phyloP scores from a whole-genome alignment of 352 stramenopile species.

The Phytophthora cactorum region DNA sequence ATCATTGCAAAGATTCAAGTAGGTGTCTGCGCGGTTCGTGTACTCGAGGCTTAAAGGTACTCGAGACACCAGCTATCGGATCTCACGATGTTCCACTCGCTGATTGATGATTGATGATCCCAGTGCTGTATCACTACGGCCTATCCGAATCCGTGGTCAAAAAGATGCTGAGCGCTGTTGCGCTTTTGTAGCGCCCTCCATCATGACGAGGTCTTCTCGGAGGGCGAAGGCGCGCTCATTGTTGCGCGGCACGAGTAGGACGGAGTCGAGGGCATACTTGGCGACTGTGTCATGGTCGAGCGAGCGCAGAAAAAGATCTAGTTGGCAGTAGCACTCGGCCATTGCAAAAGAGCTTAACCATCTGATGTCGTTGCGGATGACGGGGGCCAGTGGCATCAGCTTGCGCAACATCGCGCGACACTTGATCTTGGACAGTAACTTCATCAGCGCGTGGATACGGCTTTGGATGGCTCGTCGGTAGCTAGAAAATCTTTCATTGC shows the following conservation, averaged over 20 bases:
- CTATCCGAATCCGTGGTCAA: not conserved
- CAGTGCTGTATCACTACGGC: no score
- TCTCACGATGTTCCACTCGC: no score
- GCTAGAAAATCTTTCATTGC: not conserved
- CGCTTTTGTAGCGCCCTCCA: not conserved
- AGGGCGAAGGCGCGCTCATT: not conserved
- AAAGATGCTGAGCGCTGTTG: not conserved
- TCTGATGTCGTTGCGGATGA: not conserved
- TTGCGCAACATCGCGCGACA: conserved; percentile 3
- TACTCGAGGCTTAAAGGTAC: no score
- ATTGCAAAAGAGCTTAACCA: not conserved
- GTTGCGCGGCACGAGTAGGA: not conserved
- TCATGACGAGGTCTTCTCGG: not conserved
- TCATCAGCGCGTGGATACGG: conserved; percentile 14
- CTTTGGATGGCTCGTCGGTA: not conserved
- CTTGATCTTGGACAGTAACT: conserved; percentile 7
- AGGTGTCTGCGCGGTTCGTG: no score
- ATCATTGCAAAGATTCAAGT: no score
- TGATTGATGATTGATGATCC: no score
- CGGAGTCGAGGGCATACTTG: not conserved
- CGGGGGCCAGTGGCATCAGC: not conserved
- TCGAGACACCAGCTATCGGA: no score
- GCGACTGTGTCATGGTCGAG: not conserved
- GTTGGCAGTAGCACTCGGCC: not conserved
- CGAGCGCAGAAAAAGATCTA: not conserved